Evolutionary conservation across 768 basidiomycete genomes (phyloP).

Genomic region (Tulasnella calospora): DNA sequence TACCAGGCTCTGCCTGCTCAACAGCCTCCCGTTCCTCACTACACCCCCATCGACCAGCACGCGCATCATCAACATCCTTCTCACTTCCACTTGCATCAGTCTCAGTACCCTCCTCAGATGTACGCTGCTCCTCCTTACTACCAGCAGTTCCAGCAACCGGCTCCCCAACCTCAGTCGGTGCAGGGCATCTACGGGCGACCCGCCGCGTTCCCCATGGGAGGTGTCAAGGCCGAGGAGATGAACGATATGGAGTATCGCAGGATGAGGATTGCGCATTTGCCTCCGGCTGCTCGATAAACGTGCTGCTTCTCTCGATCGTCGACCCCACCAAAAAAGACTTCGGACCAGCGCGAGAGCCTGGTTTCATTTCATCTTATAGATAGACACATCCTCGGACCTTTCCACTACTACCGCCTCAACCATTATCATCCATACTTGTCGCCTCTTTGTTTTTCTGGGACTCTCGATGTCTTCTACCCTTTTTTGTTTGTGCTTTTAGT

Average conservation of each 20-base stretch:
- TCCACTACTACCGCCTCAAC: not conserved
- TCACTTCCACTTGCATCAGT: not conserved
- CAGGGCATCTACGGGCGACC: not conserved
- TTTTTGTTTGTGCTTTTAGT: constrained; percentile 4
- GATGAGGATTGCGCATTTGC: constrained; percentile 4
- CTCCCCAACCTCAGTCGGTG: not conserved
- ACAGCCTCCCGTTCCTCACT: constrained; percentile 3
- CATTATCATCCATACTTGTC: not conserved
- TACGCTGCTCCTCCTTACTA: not conserved
- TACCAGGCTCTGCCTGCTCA: constrained; percentile 12
- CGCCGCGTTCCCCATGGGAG: not conserved
- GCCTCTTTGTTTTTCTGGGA: not conserved
- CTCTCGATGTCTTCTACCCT: not conserved
- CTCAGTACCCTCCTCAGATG: constrained; percentile 1
- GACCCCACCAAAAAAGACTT: not conserved
- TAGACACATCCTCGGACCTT: not conserved
- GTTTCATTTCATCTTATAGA: not conserved
- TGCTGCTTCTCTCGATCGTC: not conserved
- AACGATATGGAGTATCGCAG: constrained; percentile 6
- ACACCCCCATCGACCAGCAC: constrained; percentile 4
- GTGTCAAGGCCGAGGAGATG: constrained; percentile 21
- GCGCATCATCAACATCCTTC: not conserved
- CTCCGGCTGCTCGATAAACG: not conserved
- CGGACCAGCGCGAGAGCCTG: not conserved
- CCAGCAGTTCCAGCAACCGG: constrained; percentile 13